Percentiles rank a stretch among this genome's conserved stretches.
phyloP scores from a whole-genome alignment of 2,329 filamentous ascomycete genomes.

The Xenoacremonium recifei region DNA sequence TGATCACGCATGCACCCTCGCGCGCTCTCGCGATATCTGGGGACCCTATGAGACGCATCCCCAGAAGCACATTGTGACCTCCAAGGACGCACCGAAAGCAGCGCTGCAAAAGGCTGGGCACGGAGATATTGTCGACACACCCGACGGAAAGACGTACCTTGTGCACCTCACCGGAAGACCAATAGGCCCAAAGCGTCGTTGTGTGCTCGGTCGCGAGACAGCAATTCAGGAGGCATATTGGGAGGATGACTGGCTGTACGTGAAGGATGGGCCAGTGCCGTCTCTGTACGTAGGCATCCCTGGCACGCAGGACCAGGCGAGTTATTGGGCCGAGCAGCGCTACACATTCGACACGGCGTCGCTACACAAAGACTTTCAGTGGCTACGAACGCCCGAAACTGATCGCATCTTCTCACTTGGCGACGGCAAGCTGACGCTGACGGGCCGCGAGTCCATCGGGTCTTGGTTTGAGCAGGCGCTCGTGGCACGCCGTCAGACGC shows the following conservation, averaged over 20 bases:
- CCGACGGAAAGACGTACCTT: slow-evolving; percentile 51
- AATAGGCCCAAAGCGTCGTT: slow-evolving; percentile 49
- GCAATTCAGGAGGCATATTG: slow-evolving; percentile 59
- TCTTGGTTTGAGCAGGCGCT: slow-evolving; percentile 60
- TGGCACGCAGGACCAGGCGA: slow-evolving; percentile 42
- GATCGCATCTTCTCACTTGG: slow-evolving; percentile 49
- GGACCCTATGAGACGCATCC: slow-evolving; percentile 63
- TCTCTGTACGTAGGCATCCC: slow-evolving; percentile 53
- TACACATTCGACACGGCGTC: slow-evolving; percentile 46
- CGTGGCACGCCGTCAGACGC: slow-evolving; percentile 53
- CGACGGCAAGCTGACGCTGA: slow-evolving; percentile 42
- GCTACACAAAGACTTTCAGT: slow-evolving; percentile 56
- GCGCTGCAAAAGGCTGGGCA: slow-evolving; percentile 54
- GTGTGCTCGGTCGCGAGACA: slow-evolving; percentile 55
- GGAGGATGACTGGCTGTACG: slow-evolving; percentile 62
- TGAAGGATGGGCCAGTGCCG: slow-evolving; percentile 57
- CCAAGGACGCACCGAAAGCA: slow-evolving; percentile 47
- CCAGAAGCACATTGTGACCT: slow-evolving; percentile 54
- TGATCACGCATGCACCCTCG: slow-evolving; percentile 59
- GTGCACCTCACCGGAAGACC: slow-evolving; percentile 54
- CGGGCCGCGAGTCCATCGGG: slow-evolving; percentile 52
- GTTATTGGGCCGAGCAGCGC: slow-evolving; percentile 48
- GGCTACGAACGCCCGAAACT: slow-evolving; percentile 54
- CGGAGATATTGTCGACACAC: slow-evolving; percentile 53
- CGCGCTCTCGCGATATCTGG: slow-evolving; percentile 50